Base-by-base conservation (phyloP, 176 grass and related monocot species). In the Oryza brachyantha region DNA sequence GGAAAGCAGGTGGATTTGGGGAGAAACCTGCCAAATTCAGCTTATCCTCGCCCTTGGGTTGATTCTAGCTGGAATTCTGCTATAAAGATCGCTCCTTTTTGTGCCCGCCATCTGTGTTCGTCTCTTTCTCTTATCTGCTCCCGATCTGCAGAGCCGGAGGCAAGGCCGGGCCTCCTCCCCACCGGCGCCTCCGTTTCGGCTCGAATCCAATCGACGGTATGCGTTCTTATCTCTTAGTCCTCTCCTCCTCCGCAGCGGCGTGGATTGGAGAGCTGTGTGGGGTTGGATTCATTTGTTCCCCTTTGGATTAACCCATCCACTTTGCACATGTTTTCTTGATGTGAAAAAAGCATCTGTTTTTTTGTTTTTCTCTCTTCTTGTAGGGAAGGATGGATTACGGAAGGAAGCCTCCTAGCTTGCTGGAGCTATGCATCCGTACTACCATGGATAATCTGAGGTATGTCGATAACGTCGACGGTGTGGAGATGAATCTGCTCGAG, bases 341-440 rank as follows among this genome's bases (percentile, higher is more conserved):
- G 19, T 72, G n/a, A 46, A 61, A 36, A 4, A 52, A 43, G 25
- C 4, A 5, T 3, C 1, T 52, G 39, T 64, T 55, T 19, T 37
- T 52, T 1, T 52, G 4, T 50, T 55, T 41, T 25, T 21, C 54
- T 52, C 8, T 32, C 19, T 25, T 70, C 21, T 16, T 54, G n/a
- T 32, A 32, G 1, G 31, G 27, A 31, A 36, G 25, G 43, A 89
- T 89, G 87, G 70, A 84, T 28, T 37, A 27, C 25, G 35, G 3
- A 9, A 85, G 64, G 82, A 81, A 85, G 13, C 87, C 87, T 29
- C 10, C 16, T 50, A 90, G 79, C 40, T 37, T 90, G 39, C n/a
- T 90, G 74, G 88, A 87, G 42, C 74, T 90, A 27, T 90, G 84
- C 84, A 5, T 79, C 32, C 50, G 43, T 68, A 86, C 38, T 26